Conservation (phyloP, 441 rosid genomes). For the Erodium chrysanthum region DNA sequence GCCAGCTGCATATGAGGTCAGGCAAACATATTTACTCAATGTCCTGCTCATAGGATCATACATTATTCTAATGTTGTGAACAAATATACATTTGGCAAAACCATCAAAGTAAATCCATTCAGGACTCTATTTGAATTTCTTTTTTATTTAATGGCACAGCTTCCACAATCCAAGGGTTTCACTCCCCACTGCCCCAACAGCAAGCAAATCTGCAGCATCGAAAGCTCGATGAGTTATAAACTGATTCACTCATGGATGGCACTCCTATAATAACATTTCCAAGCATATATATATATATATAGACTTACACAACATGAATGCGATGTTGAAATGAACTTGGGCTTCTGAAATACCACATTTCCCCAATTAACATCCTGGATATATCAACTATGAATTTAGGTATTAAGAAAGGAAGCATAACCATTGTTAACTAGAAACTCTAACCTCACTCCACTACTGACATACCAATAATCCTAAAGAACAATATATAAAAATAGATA, state of each 20-base stretch:
- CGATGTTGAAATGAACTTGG: background rate
- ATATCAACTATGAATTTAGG: background rate
- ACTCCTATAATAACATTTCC: background rate
- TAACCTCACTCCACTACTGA: background rate
- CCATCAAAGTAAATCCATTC: background rate
- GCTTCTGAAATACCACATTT: slow-evolving; percentile 1
- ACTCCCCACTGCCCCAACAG: background rate
- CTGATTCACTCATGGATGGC: no score
- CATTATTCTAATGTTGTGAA: no score
- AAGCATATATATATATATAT: background rate
- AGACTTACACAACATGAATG: slow-evolving; percentile 4
- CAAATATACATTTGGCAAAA: background rate
- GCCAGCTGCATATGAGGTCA: background rate
- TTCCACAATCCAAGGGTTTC: slow-evolving; percentile 7
- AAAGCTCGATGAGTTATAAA: background rate
- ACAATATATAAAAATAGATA: background rate
- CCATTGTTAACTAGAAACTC: background rate
- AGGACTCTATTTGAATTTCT: background rate
- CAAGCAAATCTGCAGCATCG: background rate
- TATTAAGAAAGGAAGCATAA: background rate
- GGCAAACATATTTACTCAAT: background rate
- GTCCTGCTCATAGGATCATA: background rate
- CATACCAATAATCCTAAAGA: background rate
- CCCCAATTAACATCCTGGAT: slow-evolving; percentile 5
- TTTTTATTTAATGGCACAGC: background rate